Percentiles rank a stretch among this genome's conserved stretches.
phyloP scores from a whole-genome alignment of 164 flowering plant species.

The Hamamelis virginiana region DNA sequence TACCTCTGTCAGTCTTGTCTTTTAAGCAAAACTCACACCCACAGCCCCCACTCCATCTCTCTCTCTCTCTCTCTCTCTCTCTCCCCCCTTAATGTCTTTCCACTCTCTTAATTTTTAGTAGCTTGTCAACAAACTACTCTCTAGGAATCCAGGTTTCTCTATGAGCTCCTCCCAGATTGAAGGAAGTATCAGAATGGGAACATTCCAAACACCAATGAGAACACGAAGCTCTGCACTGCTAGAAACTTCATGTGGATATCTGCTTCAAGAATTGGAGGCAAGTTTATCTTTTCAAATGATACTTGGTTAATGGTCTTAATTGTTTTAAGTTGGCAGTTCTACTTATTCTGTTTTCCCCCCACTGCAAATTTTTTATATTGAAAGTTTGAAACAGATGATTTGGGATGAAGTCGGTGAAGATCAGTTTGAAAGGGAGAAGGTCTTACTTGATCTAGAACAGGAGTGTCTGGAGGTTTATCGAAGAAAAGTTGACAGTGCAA shows the following conservation, averaged over 20 bases:
- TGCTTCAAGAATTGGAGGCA: constrained; percentile 88
- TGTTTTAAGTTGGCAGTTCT: neutral
- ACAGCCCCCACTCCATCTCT: constrained; percentile 20
- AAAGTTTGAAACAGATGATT: constrained; percentile 55
- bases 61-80: constrained; percentile 15
- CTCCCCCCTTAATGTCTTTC: constrained; percentile 1
- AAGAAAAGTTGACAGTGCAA: constrained; percentile 83
- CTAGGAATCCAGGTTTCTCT: neutral
- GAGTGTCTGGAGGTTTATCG: constrained; percentile 83
- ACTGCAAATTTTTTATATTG: neutral
- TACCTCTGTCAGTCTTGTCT: constrained; percentile 49
- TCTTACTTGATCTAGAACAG: constrained; percentile 72
- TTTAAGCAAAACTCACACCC: constrained; percentile 52
- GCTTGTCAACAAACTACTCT: constrained; percentile 17
- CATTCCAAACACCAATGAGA: constrained; percentile 41
- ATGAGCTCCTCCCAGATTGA: neutral
- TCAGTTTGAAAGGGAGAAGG: constrained; percentile 67
- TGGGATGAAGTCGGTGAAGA: constrained; percentile 98
- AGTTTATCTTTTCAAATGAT: constrained; percentile 1
- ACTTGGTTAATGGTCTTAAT: neutral
- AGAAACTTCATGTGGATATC: constrained; percentile 84
- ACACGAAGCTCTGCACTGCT: constrained; percentile 47
- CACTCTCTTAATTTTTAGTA: constrained; percentile 8
- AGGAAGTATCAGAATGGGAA: constrained; percentile 32
- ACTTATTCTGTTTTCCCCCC: neutral